Evolutionary conservation across 805 yeast species (phyloP), one percentile per base, ranked within the genome.

Genomic region (Starmerella khaoyaiensis): DNA sequence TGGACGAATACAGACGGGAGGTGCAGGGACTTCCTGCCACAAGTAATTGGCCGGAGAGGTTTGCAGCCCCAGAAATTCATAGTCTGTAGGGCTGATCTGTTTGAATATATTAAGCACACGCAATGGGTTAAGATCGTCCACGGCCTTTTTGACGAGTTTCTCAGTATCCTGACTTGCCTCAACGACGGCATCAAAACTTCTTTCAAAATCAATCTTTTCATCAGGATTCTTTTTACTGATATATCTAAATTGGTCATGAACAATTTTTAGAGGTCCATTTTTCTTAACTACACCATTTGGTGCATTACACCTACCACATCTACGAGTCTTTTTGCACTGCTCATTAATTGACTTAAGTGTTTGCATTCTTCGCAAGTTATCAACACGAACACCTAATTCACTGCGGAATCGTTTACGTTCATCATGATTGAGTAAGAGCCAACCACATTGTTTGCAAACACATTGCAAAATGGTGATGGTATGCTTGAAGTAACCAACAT

Each of bases 1-100:
- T 3, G 99, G 99, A 48, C 99, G 73, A 39, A 90, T 90, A 67
- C 98, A 90, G 15, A 93, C 96, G 0, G 99, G 99, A 1, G 99
- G 98, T 0, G 97, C 97, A 0, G 98, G 98, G 37, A 90, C 68
- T 56, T 86, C 90, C 54, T 94, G 72, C 99, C 98, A 90, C 27
- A 90, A 73, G 57, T 86, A 90, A 69, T 79, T 82, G 60, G 87
- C 97, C 4, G 97, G 98, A 3, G 81, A 69, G 1, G 95, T 72
- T 53, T 90, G 90, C 37, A 90, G 74, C 38, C 98, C 99, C 22
- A 90, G 62, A 15, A 90, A 67, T 59, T 87, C 96, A 62, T 95
- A 86, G 54, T 90, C 98, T 31, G 72, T 69, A 0, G 96, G 86
- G 28, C 71, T 60, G 21, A 90, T 76, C 56, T 78, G 90, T 56